Evolutionary conservation across 345 rosid genomes (phyloP), one percentile per base, ranked within the genome.

Genomic region (Euclidium syriacum): DNA sequence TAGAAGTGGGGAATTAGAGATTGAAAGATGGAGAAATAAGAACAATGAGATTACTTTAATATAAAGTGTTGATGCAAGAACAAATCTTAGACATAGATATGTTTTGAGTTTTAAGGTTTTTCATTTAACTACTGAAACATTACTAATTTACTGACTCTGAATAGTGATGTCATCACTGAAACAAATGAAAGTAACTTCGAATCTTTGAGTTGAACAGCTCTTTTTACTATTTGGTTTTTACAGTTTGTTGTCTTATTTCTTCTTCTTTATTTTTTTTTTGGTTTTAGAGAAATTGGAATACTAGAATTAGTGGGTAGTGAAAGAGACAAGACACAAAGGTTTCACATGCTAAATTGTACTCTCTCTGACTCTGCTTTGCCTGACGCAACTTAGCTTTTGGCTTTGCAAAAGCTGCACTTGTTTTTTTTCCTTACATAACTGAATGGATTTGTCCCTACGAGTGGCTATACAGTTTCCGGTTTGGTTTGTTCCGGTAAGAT

Each of bases 331-430:
- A 42, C 73, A 52, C 67, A 60, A 68, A 68, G 67, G 61, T 60
- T 68, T 68, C 67, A 68, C 73, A 68, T 52, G 61, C 73, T 20
- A 68, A 25, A 59, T 68, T 51, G 67, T 68, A 60, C 61, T 68
- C 61, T 51, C 53, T 46, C 67, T 42, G 33, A 29, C 33, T 29
- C 33, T 29, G 5, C 8, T 9, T 29, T 29, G 8, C 33, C 33
- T 29, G 47, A 68, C 24, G 40, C 32, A 51, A 60, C 54, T 68
- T 59, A 51, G 66, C 52, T 58, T 59, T 67, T 68, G 26, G 20
- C 19, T 15, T 29, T 61, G 30, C 33, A 48, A 67, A 57, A 67
- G 58, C 65, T 67, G 72, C 42, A 22, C 38, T 67, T 20, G 43
- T 38, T 58, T 10, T 54, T 49, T 29, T 36, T 27, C n/a, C n/a